These are phyloP conservation scores for Arabis alpina DNA, from an alignment of 345 rosid species.

Conservation along the genomic window DNA sequence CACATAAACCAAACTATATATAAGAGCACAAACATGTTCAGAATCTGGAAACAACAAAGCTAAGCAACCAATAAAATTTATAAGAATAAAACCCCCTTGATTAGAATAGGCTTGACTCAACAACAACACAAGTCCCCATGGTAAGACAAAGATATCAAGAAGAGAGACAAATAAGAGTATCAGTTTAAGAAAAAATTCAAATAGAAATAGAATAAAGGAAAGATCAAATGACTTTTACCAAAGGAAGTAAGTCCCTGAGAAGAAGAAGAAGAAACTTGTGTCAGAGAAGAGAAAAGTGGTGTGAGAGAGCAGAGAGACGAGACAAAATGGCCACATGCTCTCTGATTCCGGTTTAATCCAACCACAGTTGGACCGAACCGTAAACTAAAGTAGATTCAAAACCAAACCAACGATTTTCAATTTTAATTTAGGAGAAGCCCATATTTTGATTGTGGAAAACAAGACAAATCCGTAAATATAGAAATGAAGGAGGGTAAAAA, in stretches of 20 bases:
- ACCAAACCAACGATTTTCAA: too few species aligned
- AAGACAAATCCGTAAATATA: slow-evolving; percentile 16
- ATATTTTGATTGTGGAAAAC: not conserved
- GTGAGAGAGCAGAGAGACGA: slow-evolving; percentile 3
- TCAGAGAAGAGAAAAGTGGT: not conserved
- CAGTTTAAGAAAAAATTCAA: too few species aligned
- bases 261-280: too few species aligned
- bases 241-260: slow-evolving; percentile 3
- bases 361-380: not conserved
- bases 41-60: not conserved
- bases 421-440: not conserved
- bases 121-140: too few species aligned
- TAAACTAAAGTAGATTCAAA: not conserved
- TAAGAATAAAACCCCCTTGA: not conserved
- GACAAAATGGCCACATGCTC: not conserved
- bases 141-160: too few species aligned
- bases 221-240: slow-evolving; percentile 21
- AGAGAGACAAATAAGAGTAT: too few species aligned
- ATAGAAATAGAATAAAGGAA: not conserved
- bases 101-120: too few species aligned
- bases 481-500: slow-evolving; percentile 9
- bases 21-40: not conserved
- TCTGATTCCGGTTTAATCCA: slow-evolving; percentile 15
- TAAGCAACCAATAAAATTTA: not conserved
- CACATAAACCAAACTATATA: not conserved